Conservation (phyloP, 1,284 basidiomycete genomes). For the Ganoderma resinaceum region DNA sequence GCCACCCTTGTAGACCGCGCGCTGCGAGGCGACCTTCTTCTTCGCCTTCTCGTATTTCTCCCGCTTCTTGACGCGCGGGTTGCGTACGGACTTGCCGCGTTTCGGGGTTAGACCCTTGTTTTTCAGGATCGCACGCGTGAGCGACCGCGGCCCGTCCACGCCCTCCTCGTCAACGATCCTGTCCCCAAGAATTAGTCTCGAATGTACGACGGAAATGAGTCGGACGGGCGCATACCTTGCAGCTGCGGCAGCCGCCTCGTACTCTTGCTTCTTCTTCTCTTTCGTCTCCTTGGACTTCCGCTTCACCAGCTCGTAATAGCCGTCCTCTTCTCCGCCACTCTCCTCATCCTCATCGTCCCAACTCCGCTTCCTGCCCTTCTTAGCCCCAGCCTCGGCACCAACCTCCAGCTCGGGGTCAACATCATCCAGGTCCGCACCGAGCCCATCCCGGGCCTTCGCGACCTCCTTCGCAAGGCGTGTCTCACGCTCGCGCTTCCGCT, state of each 20-base stretch:
- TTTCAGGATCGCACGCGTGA: constrained; percentile 89
- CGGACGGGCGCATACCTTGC: constrained; percentile 58
- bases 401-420: constrained; percentile 55
- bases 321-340: constrained; percentile 59
- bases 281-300: constrained; percentile 75
- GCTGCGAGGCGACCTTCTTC: constrained; percentile 88
- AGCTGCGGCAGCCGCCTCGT: constrained; percentile 71
- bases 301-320: constrained; percentile 73
- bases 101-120: constrained; percentile 94
- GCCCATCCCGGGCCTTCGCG: constrained; percentile 42
- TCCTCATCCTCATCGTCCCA: constrained; percentile 38
- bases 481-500: constrained; percentile 48
- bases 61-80: constrained; percentile 96
- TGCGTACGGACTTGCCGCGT: constrained; percentile 86
- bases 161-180: constrained; percentile 60
- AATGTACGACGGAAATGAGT: background rate
- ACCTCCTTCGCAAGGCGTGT: background rate
- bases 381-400: constrained; percentile 36
- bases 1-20: constrained; percentile 90
- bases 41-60: constrained; percentile 93
- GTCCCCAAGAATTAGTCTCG: background rate
- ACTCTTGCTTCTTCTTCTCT: constrained; percentile 79
- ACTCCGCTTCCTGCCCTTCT: constrained; percentile 53
- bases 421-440: constrained; percentile 73
- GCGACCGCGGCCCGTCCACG: constrained; percentile 78